Percentiles rank a stretch among this genome's conserved stretches.
Evolutionary conservation across 129 eudicot species (phyloP).

Genomic region (Scalesia atractyloides): DNA sequence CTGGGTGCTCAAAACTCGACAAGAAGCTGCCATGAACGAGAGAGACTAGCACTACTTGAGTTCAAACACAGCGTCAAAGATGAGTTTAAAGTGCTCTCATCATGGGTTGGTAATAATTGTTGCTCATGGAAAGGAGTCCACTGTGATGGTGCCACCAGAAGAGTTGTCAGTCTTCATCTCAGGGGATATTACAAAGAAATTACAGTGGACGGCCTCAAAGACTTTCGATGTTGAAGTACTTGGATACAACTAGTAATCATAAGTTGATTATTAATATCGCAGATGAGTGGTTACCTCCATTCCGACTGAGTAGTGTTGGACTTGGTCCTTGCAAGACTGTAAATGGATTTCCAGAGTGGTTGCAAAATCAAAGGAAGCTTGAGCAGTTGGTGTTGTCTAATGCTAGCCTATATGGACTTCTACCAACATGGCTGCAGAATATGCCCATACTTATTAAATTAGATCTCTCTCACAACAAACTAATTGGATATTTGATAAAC

Average conservation of each 20-base stretch:
- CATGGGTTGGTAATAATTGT: conserved; percentile 24
- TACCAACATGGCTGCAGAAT: conserved; percentile 22
- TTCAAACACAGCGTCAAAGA: conserved; percentile 15
- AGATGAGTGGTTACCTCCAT: too few species aligned
- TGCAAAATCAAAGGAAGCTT: conserved; percentile 23
- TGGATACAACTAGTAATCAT: conserved; percentile 11
- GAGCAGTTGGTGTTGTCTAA: neutral
- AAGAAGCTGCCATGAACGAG: neutral
- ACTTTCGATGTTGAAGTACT: neutral
- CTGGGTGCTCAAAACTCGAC: neutral
- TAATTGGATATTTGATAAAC: conserved; percentile 1
- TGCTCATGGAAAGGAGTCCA: conserved; percentile 10
- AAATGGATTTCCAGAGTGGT: conserved; percentile 27
- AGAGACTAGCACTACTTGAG: conserved; percentile 31
- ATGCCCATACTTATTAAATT: neutral
- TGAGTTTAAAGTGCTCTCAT: conserved; percentile 9
- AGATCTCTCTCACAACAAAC: conserved; percentile 24
- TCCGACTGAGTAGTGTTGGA: neutral
- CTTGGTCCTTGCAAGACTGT: conserved; percentile 7
- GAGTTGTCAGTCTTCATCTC: conserved; percentile 1
- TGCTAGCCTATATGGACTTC: conserved; percentile 19
- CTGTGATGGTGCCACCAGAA: conserved; percentile 12
- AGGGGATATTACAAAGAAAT: conserved; percentile 2
- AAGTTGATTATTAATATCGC: conserved; percentile 1
- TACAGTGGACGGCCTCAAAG: too few species aligned